These are phyloP conservation scores for Coemansia sp. DNA, from an alignment of 192 early-diverging fungal genomes.

Conservation along the genomic window DNA sequence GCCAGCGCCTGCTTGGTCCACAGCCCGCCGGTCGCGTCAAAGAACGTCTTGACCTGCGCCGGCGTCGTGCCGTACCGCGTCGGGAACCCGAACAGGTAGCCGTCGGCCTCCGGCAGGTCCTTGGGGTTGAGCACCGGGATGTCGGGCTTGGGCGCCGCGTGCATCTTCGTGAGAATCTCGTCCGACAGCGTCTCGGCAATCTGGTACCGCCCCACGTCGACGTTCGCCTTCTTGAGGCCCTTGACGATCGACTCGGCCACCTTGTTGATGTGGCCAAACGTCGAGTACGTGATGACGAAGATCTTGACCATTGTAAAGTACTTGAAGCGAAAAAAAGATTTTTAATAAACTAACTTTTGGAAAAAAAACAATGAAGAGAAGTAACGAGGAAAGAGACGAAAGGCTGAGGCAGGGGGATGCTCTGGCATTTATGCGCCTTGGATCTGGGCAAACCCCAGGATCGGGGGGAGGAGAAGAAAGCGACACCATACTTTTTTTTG, in stretches of 20 bases:
- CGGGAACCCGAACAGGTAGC: constrained; percentile 65
- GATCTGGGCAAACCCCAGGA: too few relatives aligned
- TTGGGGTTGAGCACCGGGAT: constrained; percentile 56
- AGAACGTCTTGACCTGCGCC: constrained; percentile 76
- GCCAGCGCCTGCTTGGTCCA: constrained; percentile 55
- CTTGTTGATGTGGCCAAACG: constrained; percentile 68
- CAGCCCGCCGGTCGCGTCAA: constrained; percentile 60
- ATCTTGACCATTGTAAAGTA: constrained; percentile 36
- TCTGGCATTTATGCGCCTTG: too few relatives aligned
- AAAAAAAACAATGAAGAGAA: too few relatives aligned
- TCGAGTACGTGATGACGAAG: constrained; percentile 68
- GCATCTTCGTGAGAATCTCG: constrained; percentile 69
- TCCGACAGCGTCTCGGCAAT: constrained; percentile 61
- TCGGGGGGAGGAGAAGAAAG: too few relatives aligned
- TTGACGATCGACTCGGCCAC: constrained; percentile 60
- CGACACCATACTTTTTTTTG: too few relatives aligned
- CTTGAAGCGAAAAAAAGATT: neutral
- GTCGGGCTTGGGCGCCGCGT: constrained; percentile 55
- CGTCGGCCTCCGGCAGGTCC: constrained; percentile 61
- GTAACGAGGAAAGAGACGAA: too few relatives aligned
- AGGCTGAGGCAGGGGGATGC: too few relatives aligned
- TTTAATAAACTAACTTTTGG: too few relatives aligned
- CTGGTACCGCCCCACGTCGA: constrained; percentile 54
- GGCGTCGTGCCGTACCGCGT: constrained; percentile 68
- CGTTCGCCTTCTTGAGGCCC: constrained; percentile 57